Evolutionary conservation across 768 basidiomycete species (phyloP), one percentile per base, ranked within the genome.

Genomic region (Daedaleopsis nitida): DNA sequence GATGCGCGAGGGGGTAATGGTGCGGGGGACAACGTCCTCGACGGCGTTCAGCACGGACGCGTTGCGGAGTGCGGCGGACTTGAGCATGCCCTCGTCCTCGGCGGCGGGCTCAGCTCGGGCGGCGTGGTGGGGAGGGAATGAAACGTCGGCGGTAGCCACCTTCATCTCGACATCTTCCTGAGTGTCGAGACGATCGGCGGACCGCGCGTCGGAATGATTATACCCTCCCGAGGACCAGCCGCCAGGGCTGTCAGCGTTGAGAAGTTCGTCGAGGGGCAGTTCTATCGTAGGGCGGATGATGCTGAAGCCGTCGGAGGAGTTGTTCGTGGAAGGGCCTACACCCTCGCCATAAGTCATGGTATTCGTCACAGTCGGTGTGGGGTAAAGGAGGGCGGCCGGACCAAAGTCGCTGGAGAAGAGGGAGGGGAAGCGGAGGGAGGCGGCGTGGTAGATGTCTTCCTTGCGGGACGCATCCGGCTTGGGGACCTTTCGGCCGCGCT

Each of bases 261-360:
- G 82, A 60, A 94, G 80, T 63, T 94, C 91, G 65, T 94, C 91
- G n/a, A 94, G 82, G 5, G 89, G 87, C 27, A 93, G 84, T 70
- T 94, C 91, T 69, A 93, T 92, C 45, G 92, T 93, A 0, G 91
- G 92, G 12, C 91, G 85, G 21, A 74, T 72, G 63, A 93, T 85
- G 73, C 81, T 81, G 68, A 91, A 83, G 37, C 80, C 75, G 58
- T 85, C 81, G 23, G 82, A 77, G 59, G 71, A 69, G 19, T 77
- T 74, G 63, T 78, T 75, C 60, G 77, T 62, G 60, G 61, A 67
- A 58, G 66, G 70, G 68, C 76, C 83, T 67, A 86, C 78, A 51
- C 86, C 90, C 75, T 92, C 91, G 56, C 89, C 91, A 72, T 92
- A 92, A 68, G 85, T 89, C 83, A 87, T 83, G 57, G 81, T 72